Conservation (phyloP, 176 grass and related monocot species). For the Bonia amplexicaulis region DNA sequence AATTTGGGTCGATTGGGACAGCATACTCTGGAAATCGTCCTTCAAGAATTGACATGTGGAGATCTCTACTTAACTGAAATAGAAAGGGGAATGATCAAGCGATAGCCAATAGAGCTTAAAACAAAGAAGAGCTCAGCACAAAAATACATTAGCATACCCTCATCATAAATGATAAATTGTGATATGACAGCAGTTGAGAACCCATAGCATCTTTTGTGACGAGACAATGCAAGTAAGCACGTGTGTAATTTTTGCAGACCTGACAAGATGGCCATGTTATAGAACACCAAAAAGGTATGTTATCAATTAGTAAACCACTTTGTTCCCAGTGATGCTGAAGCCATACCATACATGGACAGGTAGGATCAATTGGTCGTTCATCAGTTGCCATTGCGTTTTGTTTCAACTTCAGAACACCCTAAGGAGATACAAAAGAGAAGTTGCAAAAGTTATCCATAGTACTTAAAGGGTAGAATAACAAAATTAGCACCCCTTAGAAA, state of each 20-base stretch:
- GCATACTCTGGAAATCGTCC: conserved; percentile 81
- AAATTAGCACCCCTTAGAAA: background rate
- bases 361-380: conserved; percentile 86
- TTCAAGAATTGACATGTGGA: conserved; percentile 88
- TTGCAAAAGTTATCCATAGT: background rate
- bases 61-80: conserved; percentile 78
- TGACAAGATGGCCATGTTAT: conserved; percentile 29
- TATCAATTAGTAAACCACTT: background rate
- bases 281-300: conserved; percentile 7
- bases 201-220: conserved; percentile 96
- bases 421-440: background rate
- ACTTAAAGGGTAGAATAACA: background rate
- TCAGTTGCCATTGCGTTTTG: conserved; percentile 86
- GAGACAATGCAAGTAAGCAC: conserved; percentile 84
- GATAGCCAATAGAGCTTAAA: background rate
- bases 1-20: background rate
- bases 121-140: background rate
- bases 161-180: conserved; percentile 94
- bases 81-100: conserved; percentile 8
- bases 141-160: conserved; percentile 44
- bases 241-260: conserved; percentile 91
- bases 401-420: conserved; percentile 95
- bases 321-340: background rate
- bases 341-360: conserved; percentile 88
- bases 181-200: conserved; percentile 87